Base-by-base conservation (phyloP, 306 rosid genomes). In the Citrullus amarus region DNA sequence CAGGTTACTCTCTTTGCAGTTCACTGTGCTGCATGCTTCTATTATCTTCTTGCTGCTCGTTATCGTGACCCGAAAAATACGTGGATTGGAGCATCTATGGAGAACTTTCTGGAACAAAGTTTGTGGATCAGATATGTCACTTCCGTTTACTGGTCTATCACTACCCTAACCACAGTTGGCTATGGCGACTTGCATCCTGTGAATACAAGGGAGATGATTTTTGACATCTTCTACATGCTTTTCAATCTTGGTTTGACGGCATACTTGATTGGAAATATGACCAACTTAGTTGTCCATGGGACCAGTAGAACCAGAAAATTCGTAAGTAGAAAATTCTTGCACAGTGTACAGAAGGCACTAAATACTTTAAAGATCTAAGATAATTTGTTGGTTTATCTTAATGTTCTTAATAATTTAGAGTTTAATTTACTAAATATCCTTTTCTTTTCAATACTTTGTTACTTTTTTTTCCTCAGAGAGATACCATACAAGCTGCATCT, bases 241-340 rank as follows among this genome's bases (percentile, higher is more conserved):
- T 96, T 92, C 79, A 96, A 92, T 78, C 87, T 92, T 74, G 98
- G 96, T 10, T 88, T 96, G 86, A 96, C 97, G 0, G 92, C 99
- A 18, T 96, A 92, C 79, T 90, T 96, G 85, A 96, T 96, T 57
- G 99, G 99, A 83, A 96, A 96, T 41, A 96, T 96, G 98, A 96
- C 98, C 82, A 92, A 96, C 84, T 89, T 96, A 82, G 91, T 96
- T 65, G 99, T 96, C 81, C 96, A 96, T 14, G 97, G 91, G 79
- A 96, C 97, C 58, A 90, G 99, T 81, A 82, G 97, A 58, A 96
- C 98, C 12, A 86, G 98, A 82, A 83, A 79, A 85, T 96, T 92
- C 78, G 99, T 92, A 74, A 95, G 99, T 86, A 50, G 54, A 84
- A 50, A 70, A 18, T 56, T 25, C 44, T 76, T 43, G 39, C 44